A percentile compares a stretch with the other conserved stretches of the same genome.
phyloP scores from a whole-genome alignment of 164 flowering plant genomes.

The Dillenia suffruticosa region DNA sequence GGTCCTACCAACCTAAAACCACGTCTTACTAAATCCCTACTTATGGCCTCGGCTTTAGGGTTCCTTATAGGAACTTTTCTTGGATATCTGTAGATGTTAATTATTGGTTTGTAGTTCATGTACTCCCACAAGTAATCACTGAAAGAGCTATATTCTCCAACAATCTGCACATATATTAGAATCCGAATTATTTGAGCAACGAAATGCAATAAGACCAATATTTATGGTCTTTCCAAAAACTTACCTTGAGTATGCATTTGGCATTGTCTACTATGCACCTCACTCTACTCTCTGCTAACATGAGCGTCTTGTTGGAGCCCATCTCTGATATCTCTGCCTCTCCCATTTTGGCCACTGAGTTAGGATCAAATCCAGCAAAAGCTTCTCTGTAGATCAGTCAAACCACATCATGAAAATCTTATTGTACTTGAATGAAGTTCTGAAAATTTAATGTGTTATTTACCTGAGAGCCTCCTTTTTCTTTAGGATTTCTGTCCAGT shows the following conservation, averaged over 20 bases:
- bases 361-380: conserved; percentile 58
- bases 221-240: conserved; percentile 6
- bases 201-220: background rate
- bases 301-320: conserved; percentile 48
- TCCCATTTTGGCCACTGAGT: conserved; percentile 59
- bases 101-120: conserved; percentile 63
- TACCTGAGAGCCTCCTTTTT: conserved; percentile 62
- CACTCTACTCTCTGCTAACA: conserved; percentile 61
- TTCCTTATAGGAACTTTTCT: conserved; percentile 72
- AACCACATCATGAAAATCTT: background rate
- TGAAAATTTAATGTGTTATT: background rate
- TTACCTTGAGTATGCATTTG: conserved; percentile 70
- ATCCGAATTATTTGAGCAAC: background rate
- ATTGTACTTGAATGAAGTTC: too few species aligned
- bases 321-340: conserved; percentile 66
- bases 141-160: conserved; percentile 70
- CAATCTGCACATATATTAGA: conserved; percentile 35
- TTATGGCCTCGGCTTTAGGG: conserved; percentile 76
- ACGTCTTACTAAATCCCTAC: conserved; percentile 63
- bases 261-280: conserved; percentile 91
- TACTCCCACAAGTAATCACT: conserved; percentile 74
- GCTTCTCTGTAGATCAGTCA: conserved; percentile 43
- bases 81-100: conserved; percentile 60
- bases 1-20: conserved; percentile 89
- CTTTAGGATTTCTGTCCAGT: conserved; percentile 79